Evolutionary conservation across 768 basidiomycete genomes (phyloP), one percentile per base, ranked within the genome.

Genomic region (Daedalea quercina): DNA sequence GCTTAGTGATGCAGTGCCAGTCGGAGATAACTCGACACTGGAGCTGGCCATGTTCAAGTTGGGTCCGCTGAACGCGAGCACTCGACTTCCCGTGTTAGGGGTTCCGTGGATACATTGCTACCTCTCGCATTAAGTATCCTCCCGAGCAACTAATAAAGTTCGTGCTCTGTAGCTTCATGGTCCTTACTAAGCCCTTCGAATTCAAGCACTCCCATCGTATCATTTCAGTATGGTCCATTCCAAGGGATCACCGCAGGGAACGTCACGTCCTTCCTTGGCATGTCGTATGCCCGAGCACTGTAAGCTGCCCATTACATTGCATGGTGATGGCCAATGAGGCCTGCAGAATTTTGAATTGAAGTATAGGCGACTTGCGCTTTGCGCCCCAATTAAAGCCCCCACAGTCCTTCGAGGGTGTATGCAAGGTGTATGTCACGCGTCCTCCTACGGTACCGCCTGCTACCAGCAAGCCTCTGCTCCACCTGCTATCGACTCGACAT

Each of bases 121-220:
- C n/a, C n/a, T n/a, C n/a, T n/a, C n/a, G n/a, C n/a, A n/a, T n/a
- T n/a, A n/a, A n/a, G n/a, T n/a, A n/a, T n/a, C n/a, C n/a, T n/a
- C n/a, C n/a, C n/a, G n/a, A n/a, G n/a, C n/a, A n/a, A n/a, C n/a
- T n/a, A n/a, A n/a, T n/a, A n/a, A n/a, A n/a, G n/a, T n/a, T n/a
- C n/a, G n/a, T n/a, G n/a, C n/a, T n/a, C n/a, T n/a, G n/a, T n/a
- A n/a, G n/a, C n/a, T n/a, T n/a, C n/a, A n/a, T n/a, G n/a, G n/a
- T n/a, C n/a, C n/a, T n/a, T n/a, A n/a, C n/a, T n/a, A n/a, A n/a
- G n/a, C n/a, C n/a, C n/a, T 64, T 53, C 70, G 67, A 60, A 69
- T 69, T 44, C 37, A 15, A 17, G 8, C 6, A 15, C 37, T 6
- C 37, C 48, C 6, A 20, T 49, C n/a, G 34, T 49, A 9, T 3